A percentile compares a stretch with the other conserved stretches of the same genome.
These are phyloP conservation scores for Emergomyces pasteurianus DNA, from an alignment of 2,329 filamentous ascomycete genomes.

Conservation along the genomic window DNA sequence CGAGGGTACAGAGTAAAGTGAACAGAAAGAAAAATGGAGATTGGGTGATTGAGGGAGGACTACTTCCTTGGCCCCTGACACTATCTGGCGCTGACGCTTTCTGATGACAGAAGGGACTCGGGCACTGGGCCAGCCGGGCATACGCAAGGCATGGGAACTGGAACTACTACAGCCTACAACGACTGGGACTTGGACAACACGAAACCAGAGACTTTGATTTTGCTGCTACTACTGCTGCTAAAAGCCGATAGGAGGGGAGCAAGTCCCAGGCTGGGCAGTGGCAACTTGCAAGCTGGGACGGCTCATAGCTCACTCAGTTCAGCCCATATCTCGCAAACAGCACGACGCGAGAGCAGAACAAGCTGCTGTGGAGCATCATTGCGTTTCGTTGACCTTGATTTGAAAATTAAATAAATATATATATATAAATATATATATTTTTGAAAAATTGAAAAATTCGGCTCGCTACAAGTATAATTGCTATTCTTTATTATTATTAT, in stretches of 20 bases:
- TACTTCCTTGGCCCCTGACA: not conserved
- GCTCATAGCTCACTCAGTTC: not conserved
- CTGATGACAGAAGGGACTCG: not conserved
- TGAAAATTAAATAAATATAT: not conserved
- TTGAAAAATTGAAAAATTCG: too few relatives aligned
- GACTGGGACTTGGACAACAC: not conserved
- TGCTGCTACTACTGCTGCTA: too few relatives aligned
- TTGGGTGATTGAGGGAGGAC: not conserved
- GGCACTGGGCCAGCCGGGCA: not conserved
- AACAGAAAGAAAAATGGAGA: not conserved
- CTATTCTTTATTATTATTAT: not conserved
- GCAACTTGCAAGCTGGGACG: not conserved
- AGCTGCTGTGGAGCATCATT: not conserved
- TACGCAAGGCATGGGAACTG: not conserved
- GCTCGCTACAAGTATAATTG: not conserved
- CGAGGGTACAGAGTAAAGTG: too few relatives aligned
- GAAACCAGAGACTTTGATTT: not conserved
- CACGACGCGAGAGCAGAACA: not conserved
- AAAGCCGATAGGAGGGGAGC: not conserved
- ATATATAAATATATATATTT: not conserved
- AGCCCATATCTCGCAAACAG: too few relatives aligned
- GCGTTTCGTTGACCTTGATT: not conserved
- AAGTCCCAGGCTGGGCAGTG: not conserved
- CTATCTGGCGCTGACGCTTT: not conserved
- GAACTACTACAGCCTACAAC: not conserved